A percentile compares a stretch with the other conserved stretches of the same genome.
Evolutionary conservation across 805 yeast genomes (phyloP).

Genomic region (Hanseniaspora guilliermondii): DNA sequence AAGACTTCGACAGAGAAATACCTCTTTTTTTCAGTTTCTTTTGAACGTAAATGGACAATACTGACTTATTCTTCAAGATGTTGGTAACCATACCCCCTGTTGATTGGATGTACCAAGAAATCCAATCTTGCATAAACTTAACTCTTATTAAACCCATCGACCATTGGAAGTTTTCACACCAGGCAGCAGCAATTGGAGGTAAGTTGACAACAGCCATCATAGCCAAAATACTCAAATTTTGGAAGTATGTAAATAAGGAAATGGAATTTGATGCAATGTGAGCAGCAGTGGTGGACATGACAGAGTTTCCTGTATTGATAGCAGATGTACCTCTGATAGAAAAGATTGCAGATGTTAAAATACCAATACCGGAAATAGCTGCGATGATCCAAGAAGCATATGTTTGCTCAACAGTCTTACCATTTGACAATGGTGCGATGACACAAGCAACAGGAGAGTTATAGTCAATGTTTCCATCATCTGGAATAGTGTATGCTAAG

Average conservation of each 20-base stretch:
- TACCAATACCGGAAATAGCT: slow-evolving; percentile 76
- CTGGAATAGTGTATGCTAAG: slow-evolving; percentile 41
- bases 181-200: slow-evolving; percentile 95
- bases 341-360: slow-evolving; percentile 73
- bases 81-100: slow-evolving; percentile 86
- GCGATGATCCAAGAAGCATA: slow-evolving; percentile 96
- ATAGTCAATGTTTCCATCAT: slow-evolving; percentile 26
- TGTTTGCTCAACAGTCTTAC: slow-evolving; percentile 84
- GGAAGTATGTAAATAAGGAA: slow-evolving; percentile 87
- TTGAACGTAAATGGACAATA: slow-evolving; percentile 76
- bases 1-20: slow-evolving; percentile 26
- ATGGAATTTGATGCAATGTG: slow-evolving; percentile 95
- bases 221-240: slow-evolving; percentile 76
- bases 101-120: slow-evolving; percentile 88
- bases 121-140: slow-evolving; percentile 65
- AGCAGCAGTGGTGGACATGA: slow-evolving; percentile 58
- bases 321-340: slow-evolving; percentile 73
- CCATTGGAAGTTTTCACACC: slow-evolving; percentile 97
- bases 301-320: slow-evolving; percentile 9
- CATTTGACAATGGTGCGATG: slow-evolving; percentile 72
- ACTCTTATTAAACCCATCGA: slow-evolving; percentile 79
- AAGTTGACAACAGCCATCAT: slow-evolving; percentile 90
- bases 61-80: slow-evolving; percentile 48
- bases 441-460: slow-evolving; percentile 70
- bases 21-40: slow-evolving; percentile 26